Evolutionary conservation across 1,284 basidiomycete genomes (phyloP).

Genomic region (Meripilus lineatus): DNA sequence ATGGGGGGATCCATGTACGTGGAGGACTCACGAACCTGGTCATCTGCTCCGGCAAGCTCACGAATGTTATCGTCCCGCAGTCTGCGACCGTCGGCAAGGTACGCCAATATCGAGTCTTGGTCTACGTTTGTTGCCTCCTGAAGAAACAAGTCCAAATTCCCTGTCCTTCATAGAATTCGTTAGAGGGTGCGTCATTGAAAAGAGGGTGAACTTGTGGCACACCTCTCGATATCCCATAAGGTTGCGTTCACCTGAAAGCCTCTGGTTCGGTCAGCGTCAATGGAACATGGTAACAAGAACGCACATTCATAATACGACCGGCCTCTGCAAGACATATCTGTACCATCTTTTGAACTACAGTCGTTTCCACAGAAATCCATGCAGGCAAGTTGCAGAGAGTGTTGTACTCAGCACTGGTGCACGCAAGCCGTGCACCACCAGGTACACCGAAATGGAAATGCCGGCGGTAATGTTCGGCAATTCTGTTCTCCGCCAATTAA

Average conservation of each 20-base stretch:
- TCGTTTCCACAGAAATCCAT: neutral
- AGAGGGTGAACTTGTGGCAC: conserved; percentile 17
- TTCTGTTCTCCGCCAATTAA: no score
- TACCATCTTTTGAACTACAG: conserved; percentile 57
- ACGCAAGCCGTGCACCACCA: neutral
- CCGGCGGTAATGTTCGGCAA: neutral
- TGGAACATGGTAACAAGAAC: conserved; percentile 11
- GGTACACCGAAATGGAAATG: no score
- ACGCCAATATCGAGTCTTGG: conserved; percentile 64
- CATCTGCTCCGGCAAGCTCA: conserved; percentile 65
- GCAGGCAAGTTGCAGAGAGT: no score
- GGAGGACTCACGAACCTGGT: conserved; percentile 48
- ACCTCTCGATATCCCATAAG: conserved; percentile 73
- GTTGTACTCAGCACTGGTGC: neutral
- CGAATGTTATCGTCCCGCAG: conserved; percentile 63
- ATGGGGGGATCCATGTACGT: neutral
- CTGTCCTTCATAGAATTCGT: conserved; percentile 36
- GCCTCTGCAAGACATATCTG: conserved; percentile 73
- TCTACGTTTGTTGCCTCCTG: conserved; percentile 64
- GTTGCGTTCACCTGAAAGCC: conserved; percentile 55
- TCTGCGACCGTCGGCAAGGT: conserved; percentile 69
- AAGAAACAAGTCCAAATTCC: conserved; percentile 60
- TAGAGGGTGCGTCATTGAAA: neutral
- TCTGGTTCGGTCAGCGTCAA: neutral
- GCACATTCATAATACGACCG: conserved; percentile 51